phyloP scores from a whole-genome alignment of 371 early-diverging fungal genomes.

The Apophysomyces variabilis region DNA sequence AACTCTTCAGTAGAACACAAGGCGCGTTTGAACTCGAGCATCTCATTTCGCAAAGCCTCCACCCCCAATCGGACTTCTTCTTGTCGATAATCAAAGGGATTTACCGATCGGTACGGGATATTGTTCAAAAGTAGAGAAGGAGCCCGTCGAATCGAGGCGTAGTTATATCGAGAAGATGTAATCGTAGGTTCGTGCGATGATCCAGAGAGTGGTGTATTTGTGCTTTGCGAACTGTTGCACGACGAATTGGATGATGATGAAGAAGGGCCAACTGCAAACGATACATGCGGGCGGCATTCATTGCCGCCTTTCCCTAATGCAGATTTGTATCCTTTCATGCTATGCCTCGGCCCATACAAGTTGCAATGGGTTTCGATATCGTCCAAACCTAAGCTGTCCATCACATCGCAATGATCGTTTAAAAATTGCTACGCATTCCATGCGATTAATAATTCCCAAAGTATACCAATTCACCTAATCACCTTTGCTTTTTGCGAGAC shows the following conservation, averaged over 20 bases:
- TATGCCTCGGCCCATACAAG: constrained; percentile 5
- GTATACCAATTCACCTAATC: neutral
- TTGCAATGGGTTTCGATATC: constrained; percentile 14
- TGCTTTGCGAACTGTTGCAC: neutral
- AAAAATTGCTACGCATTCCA: constrained; percentile 17
- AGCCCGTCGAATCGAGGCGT: constrained; percentile 17
- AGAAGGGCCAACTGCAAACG: constrained; percentile 4
- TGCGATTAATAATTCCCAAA: neutral
- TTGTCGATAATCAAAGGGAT: constrained; percentile 36
- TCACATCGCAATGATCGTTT: constrained; percentile 17
- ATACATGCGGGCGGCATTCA: constrained; percentile 9
- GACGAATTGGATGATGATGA: constrained; percentile 16
- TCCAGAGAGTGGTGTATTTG: neutral
- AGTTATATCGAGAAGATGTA: constrained; percentile 1
- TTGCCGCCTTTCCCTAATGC: neutral
- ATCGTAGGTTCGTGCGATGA: neutral
- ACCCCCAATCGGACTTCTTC: constrained; percentile 29
- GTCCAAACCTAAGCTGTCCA: constrained; percentile 23
- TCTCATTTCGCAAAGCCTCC: constrained; percentile 25
- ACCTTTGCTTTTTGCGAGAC: constrained; percentile 24
- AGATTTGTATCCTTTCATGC: constrained; percentile 13
- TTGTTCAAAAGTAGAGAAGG: constrained; percentile 27
- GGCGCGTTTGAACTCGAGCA: constrained; percentile 28
- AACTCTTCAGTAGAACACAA: constrained; percentile 38
- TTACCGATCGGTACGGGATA: constrained; percentile 22